A percentile compares a stretch with the other conserved stretches of the same genome.
Conservation (phyloP, 371 early-diverging fungal genomes). For the Massospora cicadina region DNA sequence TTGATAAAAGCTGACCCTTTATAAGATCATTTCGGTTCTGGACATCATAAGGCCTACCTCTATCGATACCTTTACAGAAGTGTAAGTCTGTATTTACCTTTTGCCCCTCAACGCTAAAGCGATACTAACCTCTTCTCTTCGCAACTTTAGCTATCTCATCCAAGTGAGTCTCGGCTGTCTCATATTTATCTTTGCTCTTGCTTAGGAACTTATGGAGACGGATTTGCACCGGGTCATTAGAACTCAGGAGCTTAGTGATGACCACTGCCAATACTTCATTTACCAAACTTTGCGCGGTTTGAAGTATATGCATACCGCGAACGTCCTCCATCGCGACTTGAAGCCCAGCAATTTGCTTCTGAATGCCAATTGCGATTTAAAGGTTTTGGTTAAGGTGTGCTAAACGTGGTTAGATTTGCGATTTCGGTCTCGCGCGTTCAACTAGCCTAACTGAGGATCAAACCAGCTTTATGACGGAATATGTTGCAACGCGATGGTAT, state of each 20-base stretch:
- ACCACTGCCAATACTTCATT: slow-evolving; percentile 95
- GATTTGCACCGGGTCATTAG: slow-evolving; percentile 96
- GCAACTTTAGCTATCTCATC: slow-evolving; percentile 27
- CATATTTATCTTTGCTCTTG: slow-evolving; percentile 13
- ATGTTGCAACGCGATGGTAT: slow-evolving; percentile 98
- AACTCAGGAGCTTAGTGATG: slow-evolving; percentile 92
- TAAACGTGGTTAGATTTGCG: slow-evolving; percentile 81
- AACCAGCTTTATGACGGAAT: slow-evolving; percentile 89
- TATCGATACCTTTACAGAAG: slow-evolving; percentile 66
- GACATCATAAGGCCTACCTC: slow-evolving; percentile 68
- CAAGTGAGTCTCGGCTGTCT: slow-evolving; percentile 16
- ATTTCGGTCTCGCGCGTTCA: slow-evolving; percentile 85
- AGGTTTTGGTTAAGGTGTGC: slow-evolving; percentile 33
- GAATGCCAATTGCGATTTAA: slow-evolving; percentile 94
- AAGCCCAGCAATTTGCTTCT: slow-evolving; percentile 92
- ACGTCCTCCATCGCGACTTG: slow-evolving; percentile 93
- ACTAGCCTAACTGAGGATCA: slow-evolving; percentile 69
- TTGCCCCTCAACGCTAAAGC: slow-evolving; percentile 16
- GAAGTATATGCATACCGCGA: slow-evolving; percentile 95
- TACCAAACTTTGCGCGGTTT: slow-evolving; percentile 92
- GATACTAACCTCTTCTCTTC: neutral
- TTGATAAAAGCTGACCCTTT: neutral
- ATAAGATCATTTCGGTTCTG: slow-evolving; percentile 68
- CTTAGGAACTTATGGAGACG: slow-evolving; percentile 89
- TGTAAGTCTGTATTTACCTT: slow-evolving; percentile 30